Base-by-base conservation (phyloP, 169 alveolate genomes). In the Cryptosporidium parvum region DNA sequence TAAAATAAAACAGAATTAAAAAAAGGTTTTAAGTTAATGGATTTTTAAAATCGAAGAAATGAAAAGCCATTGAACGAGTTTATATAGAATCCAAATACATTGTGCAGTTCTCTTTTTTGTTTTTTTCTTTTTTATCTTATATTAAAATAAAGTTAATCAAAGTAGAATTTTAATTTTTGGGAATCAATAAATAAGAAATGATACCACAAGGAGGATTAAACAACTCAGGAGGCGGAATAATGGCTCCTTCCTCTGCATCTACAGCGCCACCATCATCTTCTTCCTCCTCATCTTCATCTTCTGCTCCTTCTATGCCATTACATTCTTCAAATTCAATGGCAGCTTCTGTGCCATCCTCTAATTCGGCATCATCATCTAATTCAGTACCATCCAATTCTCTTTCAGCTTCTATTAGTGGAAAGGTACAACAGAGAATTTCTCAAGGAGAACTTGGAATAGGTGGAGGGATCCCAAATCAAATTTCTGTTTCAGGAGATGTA, bases 171-270 rank as follows among this genome's bases (percentile, higher is more conserved):
- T 5, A 23, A 7, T 1, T 9, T 56, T 56, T 26, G 7, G 56
- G 8, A 56, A 26, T 56, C n/a, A n/a, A 26, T 56, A 33, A 6
- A 9, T 56, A 65, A 65, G 51, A 65, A 37, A 65, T 65, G 72
- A 26, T 65, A 10, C 29, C 72, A n/a, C 72, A 65, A 16, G 72
- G 72, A 65, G 72, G 72, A 10, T 14, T 65, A 37, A 65, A 33
- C 21, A 33, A 14, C 51, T 31, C 33, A 33, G 72, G 72, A 3
- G 23, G 53, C 12, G 72, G 72, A 65, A 56, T 21, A 10, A 21
- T 67, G 42, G 29, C 53, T 33, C 29, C 73, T 31, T 18, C 45
- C 37, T 56, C 67, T 8, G 4, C 12, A 26, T 23, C 29, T 23
- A 5, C 67, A 56, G 39, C 0, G 1, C 67, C 18, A 21, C 6